Evolutionary conservation across 768 basidiomycete species (phyloP).

Genomic region (Tylopilus subfusipes): DNA sequence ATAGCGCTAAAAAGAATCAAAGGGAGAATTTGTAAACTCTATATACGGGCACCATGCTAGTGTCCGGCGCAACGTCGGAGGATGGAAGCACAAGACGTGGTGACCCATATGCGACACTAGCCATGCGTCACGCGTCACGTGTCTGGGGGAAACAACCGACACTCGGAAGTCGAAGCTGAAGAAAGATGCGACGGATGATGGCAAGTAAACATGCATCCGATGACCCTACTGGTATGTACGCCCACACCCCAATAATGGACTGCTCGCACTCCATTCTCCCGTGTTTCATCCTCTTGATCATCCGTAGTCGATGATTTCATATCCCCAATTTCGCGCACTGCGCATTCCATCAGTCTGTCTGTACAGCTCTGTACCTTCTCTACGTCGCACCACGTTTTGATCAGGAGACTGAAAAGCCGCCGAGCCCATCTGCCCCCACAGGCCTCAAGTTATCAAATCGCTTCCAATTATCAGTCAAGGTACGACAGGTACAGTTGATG

Average conservation of each 20-base stretch:
- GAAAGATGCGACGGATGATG: not conserved
- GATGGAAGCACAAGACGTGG: not conserved
- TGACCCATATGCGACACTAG: not conserved
- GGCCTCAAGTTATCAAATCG: not conserved
- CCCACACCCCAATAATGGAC: not conserved
- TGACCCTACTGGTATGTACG: not conserved
- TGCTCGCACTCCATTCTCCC: not conserved
- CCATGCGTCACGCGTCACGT: not conserved
- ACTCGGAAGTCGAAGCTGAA: not conserved
- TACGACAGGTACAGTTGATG: not conserved
- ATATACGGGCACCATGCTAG: not conserved
- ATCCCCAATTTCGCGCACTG: not conserved
- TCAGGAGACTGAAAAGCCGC: not conserved
- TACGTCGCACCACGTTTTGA: not conserved
- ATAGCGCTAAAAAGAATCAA: not conserved
- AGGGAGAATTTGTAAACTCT: not conserved
- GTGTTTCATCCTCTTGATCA: not conserved
- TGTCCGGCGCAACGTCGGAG: not conserved
- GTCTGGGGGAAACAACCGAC: not conserved
- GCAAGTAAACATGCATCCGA: not conserved
- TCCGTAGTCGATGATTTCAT: not conserved
- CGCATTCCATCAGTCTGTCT: not conserved
- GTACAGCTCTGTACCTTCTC: not conserved
- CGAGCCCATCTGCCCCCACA: not conserved
- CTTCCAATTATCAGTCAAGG: not conserved